A percentile compares a stretch with the other conserved stretches of the same genome.
Evolutionary conservation across 2,329 filamentous ascomycete species (phyloP).

Genomic region (Penicillium expansum): DNA sequence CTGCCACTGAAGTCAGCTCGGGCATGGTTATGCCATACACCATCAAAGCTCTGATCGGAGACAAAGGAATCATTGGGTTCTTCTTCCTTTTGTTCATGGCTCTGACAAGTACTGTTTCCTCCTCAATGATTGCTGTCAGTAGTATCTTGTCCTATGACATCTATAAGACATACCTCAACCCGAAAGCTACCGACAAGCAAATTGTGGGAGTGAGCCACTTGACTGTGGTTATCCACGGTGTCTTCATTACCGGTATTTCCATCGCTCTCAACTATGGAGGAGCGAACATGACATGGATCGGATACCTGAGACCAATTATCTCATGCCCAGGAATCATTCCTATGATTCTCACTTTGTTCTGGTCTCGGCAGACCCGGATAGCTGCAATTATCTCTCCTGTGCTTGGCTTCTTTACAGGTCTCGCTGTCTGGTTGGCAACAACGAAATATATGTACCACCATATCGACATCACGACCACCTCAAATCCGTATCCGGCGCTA

Average conservation of each 20-base stretch:
- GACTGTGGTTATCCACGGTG: conserved; percentile 48
- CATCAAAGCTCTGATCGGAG: conserved; percentile 45
- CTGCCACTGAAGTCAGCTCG: conserved; percentile 41
- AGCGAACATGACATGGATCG: conserved; percentile 50
- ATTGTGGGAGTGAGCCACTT: conserved; percentile 48
- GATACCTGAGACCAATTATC: conserved; percentile 44
- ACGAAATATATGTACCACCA: conserved; percentile 41
- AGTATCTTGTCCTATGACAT: conserved; percentile 52
- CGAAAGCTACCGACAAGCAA: conserved; percentile 43
- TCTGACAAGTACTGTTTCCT: conserved; percentile 51
- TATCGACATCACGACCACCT: conserved; percentile 44
- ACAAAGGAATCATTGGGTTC: conserved; percentile 43
- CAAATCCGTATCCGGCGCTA: conserved; percentile 42
- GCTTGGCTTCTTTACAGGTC: conserved; percentile 44
- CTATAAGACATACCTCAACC: conserved; percentile 53
- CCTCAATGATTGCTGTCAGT: conserved; percentile 52
- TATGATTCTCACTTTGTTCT: conserved; percentile 45
- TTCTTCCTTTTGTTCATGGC: conserved; percentile 54
- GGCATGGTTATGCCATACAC: conserved; percentile 51
- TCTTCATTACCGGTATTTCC: conserved; percentile 50
- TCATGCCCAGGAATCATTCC: conserved; percentile 48
- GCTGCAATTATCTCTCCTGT: conserved; percentile 42
- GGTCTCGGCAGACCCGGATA: conserved; percentile 47
- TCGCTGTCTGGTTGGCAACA: conserved; percentile 47
- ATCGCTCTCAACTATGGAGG: conserved; percentile 50